Base-by-base conservation (phyloP, 345 rosid genomes). In the Viola odorata region DNA sequence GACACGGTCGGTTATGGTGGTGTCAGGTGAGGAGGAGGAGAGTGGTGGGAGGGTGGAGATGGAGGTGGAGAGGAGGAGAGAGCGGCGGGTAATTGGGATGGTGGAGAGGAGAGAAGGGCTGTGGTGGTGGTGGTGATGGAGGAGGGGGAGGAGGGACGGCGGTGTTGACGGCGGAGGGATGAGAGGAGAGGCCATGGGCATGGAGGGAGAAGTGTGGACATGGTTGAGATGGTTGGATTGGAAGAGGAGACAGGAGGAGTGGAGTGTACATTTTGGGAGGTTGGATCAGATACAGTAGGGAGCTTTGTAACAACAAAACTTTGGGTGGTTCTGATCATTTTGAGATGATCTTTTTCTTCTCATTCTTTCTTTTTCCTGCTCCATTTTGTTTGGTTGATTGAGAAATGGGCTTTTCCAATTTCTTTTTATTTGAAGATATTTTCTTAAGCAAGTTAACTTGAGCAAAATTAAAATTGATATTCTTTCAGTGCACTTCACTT, bases 1-100 rank as follows among this genome's bases (percentile, higher is more conserved):
- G 65, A 91, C 73, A 6, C 96, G 88, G 80, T 89, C 89, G 45
- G 96, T 91, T 64, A 91, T 85, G 57, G 91, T 85, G 65, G 89
- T 70, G 82, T 91, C 87, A 84, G 70, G 3, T 56, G 61, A 12
- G 73, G 11, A 0, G 76, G 66, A 1, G 75, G 23, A 45, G 42
- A 9, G 64, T 1, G 73, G 70, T 1, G 78, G 62, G 41, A 58
- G 50, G n/a, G 64, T 3, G 73, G 70, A 3, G 80, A 65, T 36
- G 83, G 75, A 15, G 54, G 82, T 53, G 67, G 80, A 71, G 68
- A 78, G 78, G 55, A 78, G 80, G 62, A 75, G 80, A 14, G 77
- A 68, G 48, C 69, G 75, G 49, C 75, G 70, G 63, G 69, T 8
- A 32, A 68, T 5, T 63, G 68, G 3, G 73, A 72, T 14, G 54